Evolutionary conservation across 345 rosid species (phyloP).

Genomic region (Salix dunnii): DNA sequence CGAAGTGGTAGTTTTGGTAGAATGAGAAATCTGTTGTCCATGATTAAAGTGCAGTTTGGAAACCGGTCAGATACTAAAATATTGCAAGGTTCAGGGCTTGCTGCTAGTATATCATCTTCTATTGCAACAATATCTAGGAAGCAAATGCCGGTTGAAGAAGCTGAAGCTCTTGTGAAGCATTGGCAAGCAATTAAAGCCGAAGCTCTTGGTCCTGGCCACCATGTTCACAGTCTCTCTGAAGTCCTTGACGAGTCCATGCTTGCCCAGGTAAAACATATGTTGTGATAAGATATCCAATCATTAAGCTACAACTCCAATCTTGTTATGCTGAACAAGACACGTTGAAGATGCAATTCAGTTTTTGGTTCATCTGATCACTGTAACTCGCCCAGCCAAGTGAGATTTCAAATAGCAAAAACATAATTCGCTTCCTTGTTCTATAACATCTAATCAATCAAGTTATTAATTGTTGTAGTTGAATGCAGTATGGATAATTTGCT

Average conservation of each 20-base stretch:
- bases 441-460: not conserved
- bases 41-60: conserved; percentile 41
- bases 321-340: not conserved
- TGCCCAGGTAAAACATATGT: conserved; percentile 54
- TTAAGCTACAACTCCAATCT: not conserved
- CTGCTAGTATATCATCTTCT: conserved; percentile 47
- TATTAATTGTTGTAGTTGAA: not conserved
- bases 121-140: conserved; percentile 36
- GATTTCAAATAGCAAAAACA: not conserved
- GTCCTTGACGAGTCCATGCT: conserved; percentile 92
- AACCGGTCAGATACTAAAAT: conserved; percentile 33
- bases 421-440: not conserved
- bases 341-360: not conserved
- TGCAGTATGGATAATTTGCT: not conserved
- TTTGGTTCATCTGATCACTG: not conserved
- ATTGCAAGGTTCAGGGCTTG: conserved; percentile 32
- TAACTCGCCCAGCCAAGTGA: not conserved
- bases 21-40: conserved; percentile 46
- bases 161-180: conserved; percentile 80
- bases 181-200: conserved; percentile 93
- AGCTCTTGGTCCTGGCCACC: conserved; percentile 81
- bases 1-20: conserved; percentile 36
- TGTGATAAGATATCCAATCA: not conserved
- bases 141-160: conserved; percentile 76
- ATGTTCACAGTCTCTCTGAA: conserved; percentile 55